Evolutionary conservation across 495 filamentous ascomycete genomes (phyloP).

Genomic region (Acidiella bohemica): DNA sequence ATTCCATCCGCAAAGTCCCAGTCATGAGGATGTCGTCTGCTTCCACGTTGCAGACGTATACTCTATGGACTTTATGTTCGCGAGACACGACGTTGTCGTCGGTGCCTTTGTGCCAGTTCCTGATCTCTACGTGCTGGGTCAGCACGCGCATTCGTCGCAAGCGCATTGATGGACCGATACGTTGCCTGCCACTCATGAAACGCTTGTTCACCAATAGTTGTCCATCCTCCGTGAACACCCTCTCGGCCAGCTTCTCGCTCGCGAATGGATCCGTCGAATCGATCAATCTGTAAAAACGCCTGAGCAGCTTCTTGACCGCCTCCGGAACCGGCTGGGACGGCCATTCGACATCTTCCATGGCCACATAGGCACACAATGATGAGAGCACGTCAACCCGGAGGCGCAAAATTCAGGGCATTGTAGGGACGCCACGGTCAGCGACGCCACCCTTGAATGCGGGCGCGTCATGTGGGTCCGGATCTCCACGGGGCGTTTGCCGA

Average conservation of each 20-base stretch:
- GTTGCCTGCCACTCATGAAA: not conserved
- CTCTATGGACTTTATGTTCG: not conserved
- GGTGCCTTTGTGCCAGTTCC: not conserved
- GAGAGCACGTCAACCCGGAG: no score
- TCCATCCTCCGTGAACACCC: conserved; percentile 2
- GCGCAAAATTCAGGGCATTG: no score
- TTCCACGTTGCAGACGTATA: conserved; percentile 4
- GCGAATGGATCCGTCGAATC: not conserved
- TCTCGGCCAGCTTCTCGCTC: not conserved
- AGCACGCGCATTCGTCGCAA: no score
- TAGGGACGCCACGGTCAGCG: no score
- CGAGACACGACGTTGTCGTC: conserved; percentile 1
- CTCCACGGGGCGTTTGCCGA: no score
- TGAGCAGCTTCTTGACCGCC: conserved; percentile 1
- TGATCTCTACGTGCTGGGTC: conserved; percentile 3
- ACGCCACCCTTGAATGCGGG: no score
- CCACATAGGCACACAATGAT: no score
- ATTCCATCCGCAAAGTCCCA: conserved; percentile 3
- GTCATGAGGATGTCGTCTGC: conserved; percentile 8
- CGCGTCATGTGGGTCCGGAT: no score
- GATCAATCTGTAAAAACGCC: conserved; percentile 4
- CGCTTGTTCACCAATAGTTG: conserved; percentile 6
- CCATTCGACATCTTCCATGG: conserved; percentile 10
- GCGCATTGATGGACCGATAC: no score
- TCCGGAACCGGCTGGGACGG: conserved; percentile 4